Evolutionary conservation across 2,329 filamentous ascomycete genomes (phyloP), one percentile per base, ranked within the genome.

Genomic region (Nemania bipapillata): DNA sequence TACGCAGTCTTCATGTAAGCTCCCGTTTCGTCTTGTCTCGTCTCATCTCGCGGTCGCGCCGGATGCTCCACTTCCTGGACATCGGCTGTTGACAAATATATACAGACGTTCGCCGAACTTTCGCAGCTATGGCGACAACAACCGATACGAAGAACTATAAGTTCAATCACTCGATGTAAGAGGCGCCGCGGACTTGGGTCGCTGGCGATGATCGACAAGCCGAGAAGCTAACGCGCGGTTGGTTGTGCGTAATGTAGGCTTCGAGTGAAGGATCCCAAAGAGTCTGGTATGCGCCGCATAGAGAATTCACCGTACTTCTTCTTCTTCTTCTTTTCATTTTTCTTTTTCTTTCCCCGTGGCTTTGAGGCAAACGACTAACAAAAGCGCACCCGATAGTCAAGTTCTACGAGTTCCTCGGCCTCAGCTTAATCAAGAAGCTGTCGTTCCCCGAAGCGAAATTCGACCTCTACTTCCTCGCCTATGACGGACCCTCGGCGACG

Each of bases 401-500:
- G 74, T 99, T 97, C 82, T 99, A 98, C 82, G 91, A 97, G 79
- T 92, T 93, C 80, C 87, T 99, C 20, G 96, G 96, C 75, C 90
- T 98, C 87, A 94, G 86, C 78, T 82, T 94, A 70, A 87, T 98
- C 80, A 89, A 92, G 77, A 92, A 94, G 82, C 85, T 96, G 54
- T 85, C 91, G 70, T 92, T 93, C 77, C 92, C 94, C 15, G 94
- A 97, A 68, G 89, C 89, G 80, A 97, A 96, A 78, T 98, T 98
- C 81, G 93, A 96, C 76, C 89, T 97, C 30, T 98, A 98, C 85
- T 98, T 98, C 83, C 86, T 99, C 68, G 94, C 91, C 68, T 98
- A 96, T 82, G 91, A 97, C 79, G 87, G 89, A 35, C 88, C 93
- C 9, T 85, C 87, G 42, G 91, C 95, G 15, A 83, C 88, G n/a